Evolutionary conservation across 2,329 filamentous ascomycete species (phyloP), one percentile per base, ranked within the genome.

Genomic region (Verticillium alfalfae): DNA sequence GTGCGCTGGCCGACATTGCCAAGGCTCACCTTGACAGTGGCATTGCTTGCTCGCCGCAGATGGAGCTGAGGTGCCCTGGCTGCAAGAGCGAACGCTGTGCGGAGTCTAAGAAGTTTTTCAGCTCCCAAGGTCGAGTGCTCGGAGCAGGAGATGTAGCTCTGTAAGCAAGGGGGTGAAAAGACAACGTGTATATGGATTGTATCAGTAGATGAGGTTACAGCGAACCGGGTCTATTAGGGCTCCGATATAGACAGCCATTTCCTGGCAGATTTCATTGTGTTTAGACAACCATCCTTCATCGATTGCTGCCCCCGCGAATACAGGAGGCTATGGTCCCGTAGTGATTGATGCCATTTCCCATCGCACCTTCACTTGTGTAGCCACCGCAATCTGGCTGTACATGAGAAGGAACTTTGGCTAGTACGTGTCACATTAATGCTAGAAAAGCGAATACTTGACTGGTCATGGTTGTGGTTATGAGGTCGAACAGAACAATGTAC

Each of bases 1-100:
- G 90, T 67, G 95, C 91, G 1, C 81, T 99, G 59, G 95, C 94
- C 12, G 89, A 97, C 70, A 85, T 99, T 67, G 95, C 93, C 8
- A 89, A 90, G 71, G 76, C 81, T 16, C 96, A 99, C 78, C 77
- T 99, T 59, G 80, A 87, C 59, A 88, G 85, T 65, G 89, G 89
- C 5, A 68, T 79, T 10, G 72, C 79, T 10, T 94, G 91, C 73
- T 96, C 91, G 36, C 80, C 81, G 61, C 95, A 98, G 78, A 93
- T 99, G 91, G 87, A 87, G 9, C 78, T 99, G 67, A 87, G 95
- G 68, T 99, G 95, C 78, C 95, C 96, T 2, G 93, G 91, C 6
- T 99, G 95, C 78, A 93, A 87, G 76, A 98, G 91, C 72, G 92
- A 96, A 70, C 85, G 89, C 69, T 99, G 95, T 76, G 76, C 88